These are phyloP conservation scores for Cairneyella variabilis DNA, from an alignment of 495 filamentous ascomycete species.

Conservation along the genomic window DNA sequence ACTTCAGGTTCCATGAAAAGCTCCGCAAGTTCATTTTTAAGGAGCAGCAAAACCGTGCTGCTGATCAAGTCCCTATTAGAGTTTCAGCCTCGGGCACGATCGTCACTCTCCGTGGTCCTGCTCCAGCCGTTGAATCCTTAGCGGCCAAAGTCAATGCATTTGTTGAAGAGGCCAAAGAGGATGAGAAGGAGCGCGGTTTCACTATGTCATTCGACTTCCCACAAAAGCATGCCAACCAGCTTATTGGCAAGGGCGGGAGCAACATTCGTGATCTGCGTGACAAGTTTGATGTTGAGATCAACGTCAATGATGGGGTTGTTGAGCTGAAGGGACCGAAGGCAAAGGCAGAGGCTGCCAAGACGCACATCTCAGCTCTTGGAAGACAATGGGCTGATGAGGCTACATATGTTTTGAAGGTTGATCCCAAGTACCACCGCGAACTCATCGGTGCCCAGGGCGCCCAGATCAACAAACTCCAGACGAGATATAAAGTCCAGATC, in stretches of 20 bases:
- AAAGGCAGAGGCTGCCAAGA: conserved; percentile 74
- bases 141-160: conserved; percentile 67
- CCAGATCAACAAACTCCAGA: conserved; percentile 88
- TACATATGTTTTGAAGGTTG: conserved; percentile 80
- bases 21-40: conserved; percentile 70
- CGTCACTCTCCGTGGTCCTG: conserved; percentile 73
- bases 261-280: conserved; percentile 95
- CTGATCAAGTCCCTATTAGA: conserved; percentile 68
- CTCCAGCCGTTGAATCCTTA: conserved; percentile 64
- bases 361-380: conserved; percentile 68
- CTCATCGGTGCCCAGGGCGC: conserved; percentile 85
- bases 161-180: conserved; percentile 75
- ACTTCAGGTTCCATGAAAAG: conserved; percentile 58
- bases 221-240: conserved; percentile 85
- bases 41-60: conserved; percentile 64
- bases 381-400: conserved; percentile 85
- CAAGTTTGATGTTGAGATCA: conserved; percentile 95
- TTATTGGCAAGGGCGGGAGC: conserved; percentile 89
- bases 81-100: conserved; percentile 51
- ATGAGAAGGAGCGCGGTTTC: conserved; percentile 85
- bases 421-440: conserved; percentile 82
- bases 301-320: conserved; percentile 71
- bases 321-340: conserved; percentile 57
- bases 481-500: conserved; percentile 86
- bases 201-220: conserved; percentile 86